phyloP scores from a whole-genome alignment of 257 asterid species.

The Pogostemon cablin region DNA sequence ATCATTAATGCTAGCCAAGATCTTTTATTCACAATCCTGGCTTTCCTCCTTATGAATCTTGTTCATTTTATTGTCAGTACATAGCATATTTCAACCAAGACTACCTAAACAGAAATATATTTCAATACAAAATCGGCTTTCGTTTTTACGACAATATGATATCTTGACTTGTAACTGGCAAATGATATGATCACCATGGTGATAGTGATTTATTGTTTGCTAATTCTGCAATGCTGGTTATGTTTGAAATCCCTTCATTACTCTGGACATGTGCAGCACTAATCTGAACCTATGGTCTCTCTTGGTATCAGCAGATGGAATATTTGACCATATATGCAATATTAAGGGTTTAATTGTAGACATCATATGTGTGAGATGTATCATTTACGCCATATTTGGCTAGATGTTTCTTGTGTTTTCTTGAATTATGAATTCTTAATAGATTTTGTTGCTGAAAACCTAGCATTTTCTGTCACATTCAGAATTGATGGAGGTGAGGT shows the following conservation, averaged over 20 bases:
- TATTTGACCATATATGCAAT: not conserved
- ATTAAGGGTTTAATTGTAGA: not conserved
- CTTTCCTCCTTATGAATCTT: not conserved
- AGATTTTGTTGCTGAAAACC: not conserved
- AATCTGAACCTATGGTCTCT: not conserved
- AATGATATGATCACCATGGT: not conserved
- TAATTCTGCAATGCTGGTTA: slow-evolving; percentile 14
- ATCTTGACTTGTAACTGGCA: slow-evolving; percentile 10
- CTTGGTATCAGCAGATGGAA: not conserved
- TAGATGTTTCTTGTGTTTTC: not conserved
- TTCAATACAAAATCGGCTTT: not conserved
- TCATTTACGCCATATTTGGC: not conserved
- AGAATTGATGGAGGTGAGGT: not conserved
- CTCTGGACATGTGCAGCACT: not conserved
- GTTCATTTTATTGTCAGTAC: not conserved
- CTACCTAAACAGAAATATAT: not conserved
- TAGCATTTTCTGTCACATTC: not conserved
- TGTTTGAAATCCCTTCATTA: not conserved
- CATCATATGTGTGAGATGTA: not conserved
- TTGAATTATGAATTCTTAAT: not conserved
- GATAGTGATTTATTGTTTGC: not conserved
- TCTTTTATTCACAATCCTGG: no score
- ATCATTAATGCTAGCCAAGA: no score
- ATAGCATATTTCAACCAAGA: not conserved
- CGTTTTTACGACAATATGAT: not conserved